Base-by-base conservation (phyloP, 306 rosid species). In the Biancaea sappan region DNA sequence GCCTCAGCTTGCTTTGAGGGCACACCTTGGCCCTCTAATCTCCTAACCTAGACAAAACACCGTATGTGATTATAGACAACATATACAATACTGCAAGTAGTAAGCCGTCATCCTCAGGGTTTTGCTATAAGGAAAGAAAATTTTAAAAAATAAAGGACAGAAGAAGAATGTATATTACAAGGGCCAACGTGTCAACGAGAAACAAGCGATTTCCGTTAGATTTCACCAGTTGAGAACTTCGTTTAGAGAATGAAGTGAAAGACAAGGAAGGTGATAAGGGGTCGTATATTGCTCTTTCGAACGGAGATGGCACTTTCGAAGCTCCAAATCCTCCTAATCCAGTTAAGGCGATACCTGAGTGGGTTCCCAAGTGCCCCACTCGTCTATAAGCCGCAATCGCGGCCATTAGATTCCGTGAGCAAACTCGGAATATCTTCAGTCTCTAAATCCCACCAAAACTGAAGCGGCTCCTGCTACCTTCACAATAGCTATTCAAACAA, bases 1-100 rank as follows among this genome's bases (percentile, higher is more conserved):
- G 97, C 99, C 87, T 94, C 99, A 0, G 99, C 96, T 40, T 94
- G 97, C 54, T 88, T 78, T 0, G 91, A 85, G 32, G 99, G 96
- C 28, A 94, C 79, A 1, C 96, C 99, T 83, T 88, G 86, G 31
- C 91, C 90, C 83, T 94, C 99, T 62, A 92, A 81, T 81, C 75
- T 90, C 79, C 94, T 92, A 41, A 94, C 97, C 97, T 94, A 79
- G 4, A 80, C 60, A 24, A 47, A 57, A 67, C 10, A 37, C 52
- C 28, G 19, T 31, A 2, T 8, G 10, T 43, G 21, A 77, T 72
- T 48, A 38, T 38, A 53, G 53, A 31, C 15, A 44, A 15, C 47
- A 9, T 15, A 47, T 29, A 9, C 56, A 57, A 22, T 16, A 72
- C 31, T 50, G 9, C 18, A 10, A 16, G 22, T 32, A 19, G 47